These are phyloP conservation scores for Protomyces inundatus DNA, from an alignment of 1,139 yeast species.

Conservation along the genomic window DNA sequence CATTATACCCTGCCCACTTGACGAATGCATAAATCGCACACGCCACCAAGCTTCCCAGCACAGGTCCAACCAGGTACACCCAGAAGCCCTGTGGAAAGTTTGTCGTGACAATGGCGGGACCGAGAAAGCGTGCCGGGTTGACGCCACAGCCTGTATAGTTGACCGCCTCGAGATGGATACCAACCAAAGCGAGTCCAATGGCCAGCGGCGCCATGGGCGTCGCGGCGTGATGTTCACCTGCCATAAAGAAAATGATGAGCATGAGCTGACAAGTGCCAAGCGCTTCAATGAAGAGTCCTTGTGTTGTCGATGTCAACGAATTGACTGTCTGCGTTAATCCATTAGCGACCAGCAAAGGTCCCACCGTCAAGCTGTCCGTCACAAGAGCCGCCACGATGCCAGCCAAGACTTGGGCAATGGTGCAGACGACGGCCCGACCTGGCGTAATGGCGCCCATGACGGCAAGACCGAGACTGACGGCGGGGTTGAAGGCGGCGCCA, in stretches of 20 bases:
- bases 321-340: conserved; percentile 29
- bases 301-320: conserved; percentile 39
- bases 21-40: conserved; percentile 14
- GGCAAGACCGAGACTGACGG: conserved; percentile 45
- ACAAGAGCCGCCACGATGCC: conserved; percentile 94
- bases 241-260: conserved; percentile 54
- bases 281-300: conserved; percentile 75
- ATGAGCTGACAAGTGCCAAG: conserved; percentile 69
- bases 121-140: conserved; percentile 86
- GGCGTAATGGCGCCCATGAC: conserved; percentile 71
- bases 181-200: conserved; percentile 62
- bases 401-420: conserved; percentile 65
- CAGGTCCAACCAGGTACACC: conserved; percentile 59
- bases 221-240: conserved; percentile 64
- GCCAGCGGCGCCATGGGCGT: conserved; percentile 19
- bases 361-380: conserved; percentile 14
- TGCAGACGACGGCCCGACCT: conserved; percentile 60
- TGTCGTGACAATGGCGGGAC: conserved; percentile 69
- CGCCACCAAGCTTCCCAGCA: conserved; percentile 27
- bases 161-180: conserved; percentile 56
- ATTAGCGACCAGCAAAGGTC: conserved; percentile 1
- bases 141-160: conserved; percentile 42
- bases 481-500: conserved; percentile 54
- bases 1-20: conserved; percentile 20
- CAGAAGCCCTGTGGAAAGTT: conserved; percentile 78